Evolutionary conservation across 305 asterid genomes (phyloP), one percentile per base, ranked within the genome.

Genomic region (Stenogyne calaminthoides): DNA sequence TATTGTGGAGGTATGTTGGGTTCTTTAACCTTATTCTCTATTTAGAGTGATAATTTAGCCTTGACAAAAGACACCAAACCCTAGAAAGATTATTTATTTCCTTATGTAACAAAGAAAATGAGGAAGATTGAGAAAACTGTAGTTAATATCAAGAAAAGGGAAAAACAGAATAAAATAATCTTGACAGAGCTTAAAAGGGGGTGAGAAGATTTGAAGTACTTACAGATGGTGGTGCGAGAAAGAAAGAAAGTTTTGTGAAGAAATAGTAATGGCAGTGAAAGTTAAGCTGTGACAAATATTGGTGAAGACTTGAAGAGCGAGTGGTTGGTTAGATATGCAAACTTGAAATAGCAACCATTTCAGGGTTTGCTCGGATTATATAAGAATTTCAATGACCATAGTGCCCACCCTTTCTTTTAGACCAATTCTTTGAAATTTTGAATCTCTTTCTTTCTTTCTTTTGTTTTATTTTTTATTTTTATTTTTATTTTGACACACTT

Each of bases 301-400:
- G 29, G 60, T 19, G 60, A 58, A 25, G 18, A 47, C 8, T 25
- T 22, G 63, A 56, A 57, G 78, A 40, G 61, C 16, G 20, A 66
- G 71, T 69, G 29, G 67, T 39, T 77, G 82, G 82, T 74, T 74
- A 71, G 73, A 71, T 29, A 80, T 11, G 11, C 4, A 46, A 46
- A 46, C 70, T 59, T 64, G 57, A 80, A 75, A 78, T 75, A 61
- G 69, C 77, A 79, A 79, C 79, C 72, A 79, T 57, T 69, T 51
- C 10, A 15, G 81, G 81, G 81, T 20, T 64, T 67, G 79, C 63
- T 70, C 16, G 49, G 63, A 77, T 78, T 81, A 83, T 80, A 83
- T 83, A 81, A 76, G 42, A 61, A 65, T 0, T 76, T 22, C 12
- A 67, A 71, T 76, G 81, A 80, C 92, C 65, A 75, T 18, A 62